A percentile compares a stretch with the other conserved stretches of the same genome.
These are phyloP conservation scores for Fonsecaea pedrosoi DNA, from an alignment of 2,329 filamentous ascomycete genomes.

Conservation along the genomic window DNA sequence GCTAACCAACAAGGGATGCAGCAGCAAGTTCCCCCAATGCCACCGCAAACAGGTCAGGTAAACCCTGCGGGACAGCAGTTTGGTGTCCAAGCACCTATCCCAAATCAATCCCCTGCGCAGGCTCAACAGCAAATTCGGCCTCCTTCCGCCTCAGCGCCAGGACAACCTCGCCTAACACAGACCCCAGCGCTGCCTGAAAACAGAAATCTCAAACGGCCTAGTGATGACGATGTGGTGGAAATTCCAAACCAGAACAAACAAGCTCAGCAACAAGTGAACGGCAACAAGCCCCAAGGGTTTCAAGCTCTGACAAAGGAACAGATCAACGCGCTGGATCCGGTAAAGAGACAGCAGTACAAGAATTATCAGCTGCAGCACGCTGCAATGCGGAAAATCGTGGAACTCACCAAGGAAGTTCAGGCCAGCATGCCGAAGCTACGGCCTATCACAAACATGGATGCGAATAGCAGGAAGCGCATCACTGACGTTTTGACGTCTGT, in stretches of 20 bases:
- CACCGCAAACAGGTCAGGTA: constrained; percentile 27
- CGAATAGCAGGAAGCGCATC: constrained; percentile 30
- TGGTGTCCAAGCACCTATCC: constrained; percentile 19
- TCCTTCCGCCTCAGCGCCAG: constrained; percentile 27
- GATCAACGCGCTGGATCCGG: constrained; percentile 48
- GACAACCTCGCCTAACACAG: constrained; percentile 28
- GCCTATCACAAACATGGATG: constrained; percentile 47
- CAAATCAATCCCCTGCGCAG: constrained; percentile 20
- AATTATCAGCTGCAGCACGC: constrained; percentile 41
- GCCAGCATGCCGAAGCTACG: constrained; percentile 45
- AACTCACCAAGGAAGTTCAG: constrained; percentile 49
- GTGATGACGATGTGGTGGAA: constrained; percentile 56
- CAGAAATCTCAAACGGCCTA: constrained; percentile 54
- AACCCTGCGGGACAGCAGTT: constrained; percentile 26
- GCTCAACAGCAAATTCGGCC: constrained; percentile 27
- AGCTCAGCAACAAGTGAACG: constrained; percentile 19
- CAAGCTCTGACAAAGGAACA: constrained; percentile 36
- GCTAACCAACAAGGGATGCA: constrained; percentile 28
- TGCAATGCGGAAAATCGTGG: constrained; percentile 48
- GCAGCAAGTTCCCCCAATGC: constrained; percentile 27
- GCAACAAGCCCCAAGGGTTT: constrained; percentile 14
- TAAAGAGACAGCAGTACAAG: constrained; percentile 50
- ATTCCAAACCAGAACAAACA: constrained; percentile 26
- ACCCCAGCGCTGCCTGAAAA: constrained; percentile 43
- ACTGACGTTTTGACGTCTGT: constrained; percentile 44